Evolutionary conservation across 1,139 yeast species (phyloP).

Genomic region (Blastobotrys ciferrii): DNA sequence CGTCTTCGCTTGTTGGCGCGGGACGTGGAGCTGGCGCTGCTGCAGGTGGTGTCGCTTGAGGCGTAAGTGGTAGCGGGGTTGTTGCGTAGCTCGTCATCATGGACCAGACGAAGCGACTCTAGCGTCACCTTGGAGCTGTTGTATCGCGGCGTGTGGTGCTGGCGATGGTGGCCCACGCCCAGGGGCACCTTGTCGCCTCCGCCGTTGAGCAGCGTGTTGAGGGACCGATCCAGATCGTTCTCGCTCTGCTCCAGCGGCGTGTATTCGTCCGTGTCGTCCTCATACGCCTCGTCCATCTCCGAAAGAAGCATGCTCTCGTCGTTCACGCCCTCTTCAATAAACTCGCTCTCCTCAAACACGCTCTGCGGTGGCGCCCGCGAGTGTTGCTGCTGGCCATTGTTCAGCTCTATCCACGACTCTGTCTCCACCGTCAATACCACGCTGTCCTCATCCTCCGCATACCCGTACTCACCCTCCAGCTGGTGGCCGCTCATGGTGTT

Average conservation of each 20-base stretch:
- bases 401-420: slow-evolving; percentile 9
- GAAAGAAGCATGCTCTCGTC: slow-evolving; percentile 2
- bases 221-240: slow-evolving; percentile 3
- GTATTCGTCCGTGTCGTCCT: not conserved
- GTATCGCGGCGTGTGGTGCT: not conserved
- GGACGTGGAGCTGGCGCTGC: slow-evolving; percentile 1
- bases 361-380: not conserved
- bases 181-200: not conserved
- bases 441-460: not conserved
- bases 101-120: slow-evolving; percentile 1
- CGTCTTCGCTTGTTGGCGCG: not conserved
- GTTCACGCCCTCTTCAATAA: slow-evolving; percentile 5
- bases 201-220: not conserved
- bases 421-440: not conserved
- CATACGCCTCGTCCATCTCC: not conserved
- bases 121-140: slow-evolving; percentile 2
- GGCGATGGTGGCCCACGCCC: not conserved
- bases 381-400: slow-evolving; percentile 2
- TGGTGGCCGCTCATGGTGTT: slow-evolving; percentile 1
- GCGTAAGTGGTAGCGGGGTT: not conserved
- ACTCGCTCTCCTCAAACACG: slow-evolving; percentile 6
- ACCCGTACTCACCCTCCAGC: slow-evolving; percentile 2
- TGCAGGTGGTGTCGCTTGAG: not conserved
- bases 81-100: slow-evolving; percentile 2
- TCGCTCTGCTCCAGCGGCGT: slow-evolving; percentile 6